Evolutionary conservation across 2,329 filamentous ascomycete genomes (phyloP).

Genomic region (Ampelomyces quisqualis): DNA sequence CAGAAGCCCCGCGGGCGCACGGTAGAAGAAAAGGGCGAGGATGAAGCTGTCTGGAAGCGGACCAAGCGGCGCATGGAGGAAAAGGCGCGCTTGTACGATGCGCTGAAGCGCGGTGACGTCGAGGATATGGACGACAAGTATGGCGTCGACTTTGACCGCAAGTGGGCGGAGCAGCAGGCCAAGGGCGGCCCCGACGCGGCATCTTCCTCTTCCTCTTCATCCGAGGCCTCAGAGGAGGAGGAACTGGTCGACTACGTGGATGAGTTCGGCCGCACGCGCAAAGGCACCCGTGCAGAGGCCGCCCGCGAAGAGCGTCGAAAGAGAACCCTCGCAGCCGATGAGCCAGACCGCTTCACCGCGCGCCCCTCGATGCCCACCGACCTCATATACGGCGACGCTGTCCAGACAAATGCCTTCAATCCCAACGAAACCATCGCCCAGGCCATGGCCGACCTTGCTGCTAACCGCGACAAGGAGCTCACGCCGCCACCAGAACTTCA

Average conservation of each 20-base stretch:
- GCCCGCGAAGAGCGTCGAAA: slow-evolving; percentile 62
- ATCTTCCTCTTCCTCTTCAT: slow-evolving; percentile 45
- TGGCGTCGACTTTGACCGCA: slow-evolving; percentile 90
- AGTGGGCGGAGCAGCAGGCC: slow-evolving; percentile 76
- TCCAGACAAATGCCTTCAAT: slow-evolving; percentile 82
- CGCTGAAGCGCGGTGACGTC: slow-evolving; percentile 82
- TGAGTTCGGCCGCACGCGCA: slow-evolving; percentile 83
- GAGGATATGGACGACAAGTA: slow-evolving; percentile 64
- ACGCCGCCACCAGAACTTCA: slow-evolving; percentile 80
- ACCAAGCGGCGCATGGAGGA: slow-evolving; percentile 82
- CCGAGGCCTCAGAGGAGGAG: slow-evolving; percentile 46
- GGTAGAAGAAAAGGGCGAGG: slow-evolving; percentile 53
- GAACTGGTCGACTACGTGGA: slow-evolving; percentile 85
- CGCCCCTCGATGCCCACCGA: slow-evolving; percentile 65
- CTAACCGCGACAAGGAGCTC: slow-evolving; percentile 72
- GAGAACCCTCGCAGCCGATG: slow-evolving; percentile 57
- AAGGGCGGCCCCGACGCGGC: slow-evolving; percentile 45
- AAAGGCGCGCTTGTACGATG: slow-evolving; percentile 84
- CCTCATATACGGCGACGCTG: slow-evolving; percentile 80
- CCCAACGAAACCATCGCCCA: slow-evolving; percentile 64
- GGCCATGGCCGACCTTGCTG: slow-evolving; percentile 76
- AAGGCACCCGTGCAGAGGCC: slow-evolving; percentile 68
- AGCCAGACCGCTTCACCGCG: slow-evolving; percentile 69
- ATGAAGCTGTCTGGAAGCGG: slow-evolving; percentile 60
- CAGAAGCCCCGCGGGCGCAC: slow-evolving; percentile 66